Base-by-base conservation (phyloP, 192 early-diverging fungal genomes). In the Coemansia sp. region DNA sequence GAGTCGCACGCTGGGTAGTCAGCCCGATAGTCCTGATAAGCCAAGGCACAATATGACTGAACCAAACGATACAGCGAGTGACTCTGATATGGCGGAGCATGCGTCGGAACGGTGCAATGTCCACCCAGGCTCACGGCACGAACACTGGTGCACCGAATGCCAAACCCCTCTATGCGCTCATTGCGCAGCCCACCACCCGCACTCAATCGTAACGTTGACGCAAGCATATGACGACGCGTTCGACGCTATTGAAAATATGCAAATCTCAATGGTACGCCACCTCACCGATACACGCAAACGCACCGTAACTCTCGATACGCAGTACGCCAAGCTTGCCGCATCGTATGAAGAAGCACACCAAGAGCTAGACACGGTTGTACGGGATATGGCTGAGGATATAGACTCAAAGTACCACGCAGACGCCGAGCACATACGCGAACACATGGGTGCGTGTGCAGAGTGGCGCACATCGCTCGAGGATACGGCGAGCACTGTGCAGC, bases 201-300 rank as follows among this genome's bases (percentile, higher is more conserved):
- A 82, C 58, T 22, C 43, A 4, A 60, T 67, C 1, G 37, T 50
- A 27, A 75, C 62, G 59, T 64, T 82, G 25, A 37, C 79, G 1
- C 64, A 55, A 3, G 79, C 70, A 10, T 82, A 82, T 61, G 74
- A 82, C 69, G 79, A 82, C 57, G 61, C 70, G 19, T 82, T 60
- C 49, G 79, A 82, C 54, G 67, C 59, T 0, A 66, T 82, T 12
- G 79, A 82, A 37, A 48, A 60, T 12, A 37, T 67, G 62, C 73
- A 75, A 47, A 12, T 76, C 43, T 21, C 61, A 43, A 66, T 82
- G 11, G 60, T 82, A n/a, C 25, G 57, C 3, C 49, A 57, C 3
- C 56, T 73, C 41, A 43, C 25, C 31, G 74, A 82, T 48, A 69
- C 79, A 2, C 79, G 79, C 1, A 52, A 65, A 37, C 71, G 65